Conservation (phyloP, 768 basidiomycete genomes). For the Mycena vitilis region DNA sequence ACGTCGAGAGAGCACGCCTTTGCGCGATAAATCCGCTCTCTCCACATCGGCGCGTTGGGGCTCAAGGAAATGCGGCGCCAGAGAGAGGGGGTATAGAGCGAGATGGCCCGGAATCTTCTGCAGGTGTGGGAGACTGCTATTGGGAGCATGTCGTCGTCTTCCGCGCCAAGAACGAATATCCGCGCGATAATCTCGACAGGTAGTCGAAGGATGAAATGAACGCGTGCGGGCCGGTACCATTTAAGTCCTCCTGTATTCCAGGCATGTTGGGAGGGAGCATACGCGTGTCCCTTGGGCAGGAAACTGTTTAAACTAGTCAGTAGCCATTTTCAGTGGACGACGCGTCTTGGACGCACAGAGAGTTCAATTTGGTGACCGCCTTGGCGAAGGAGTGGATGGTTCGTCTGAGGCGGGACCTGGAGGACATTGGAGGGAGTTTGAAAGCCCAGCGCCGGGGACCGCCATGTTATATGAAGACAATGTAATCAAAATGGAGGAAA, state of each 20-base stretch:
- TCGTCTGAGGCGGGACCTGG: slow-evolving; percentile 17
- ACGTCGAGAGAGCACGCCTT: slow-evolving; percentile 72
- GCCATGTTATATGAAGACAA: slow-evolving; percentile 25
- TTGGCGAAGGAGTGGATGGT: slow-evolving; percentile 23
- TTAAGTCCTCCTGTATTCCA: slow-evolving; percentile 24
- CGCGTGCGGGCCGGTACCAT: slow-evolving; percentile 37
- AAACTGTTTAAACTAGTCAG: slow-evolving; percentile 21
- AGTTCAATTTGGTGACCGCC: slow-evolving; percentile 20
- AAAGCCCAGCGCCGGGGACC: background rate
- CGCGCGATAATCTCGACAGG: slow-evolving; percentile 74
- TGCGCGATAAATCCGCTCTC: slow-evolving; percentile 69
- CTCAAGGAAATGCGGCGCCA: slow-evolving; percentile 72
- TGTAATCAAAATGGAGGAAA: slow-evolving; percentile 30
- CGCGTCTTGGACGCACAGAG: slow-evolving; percentile 24
- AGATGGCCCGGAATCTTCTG: slow-evolving; percentile 69
- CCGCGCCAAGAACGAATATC: slow-evolving; percentile 71
- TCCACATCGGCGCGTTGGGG: slow-evolving; percentile 68
- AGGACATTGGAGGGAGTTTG: slow-evolving; percentile 23
- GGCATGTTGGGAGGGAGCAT: slow-evolving; percentile 6
- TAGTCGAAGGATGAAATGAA: slow-evolving; percentile 67
- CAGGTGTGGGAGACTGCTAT: slow-evolving; percentile 78
- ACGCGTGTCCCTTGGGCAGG: slow-evolving; percentile 18
- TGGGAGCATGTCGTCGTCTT: slow-evolving; percentile 68
- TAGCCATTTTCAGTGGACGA: background rate
- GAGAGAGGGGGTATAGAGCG: slow-evolving; percentile 68